Percentiles rank a stretch among this genome's conserved stretches.
These are phyloP conservation scores for Puccinia sorghi DNA, from an alignment of 1,284 basidiomycete genomes.

Conservation along the genomic window DNA sequence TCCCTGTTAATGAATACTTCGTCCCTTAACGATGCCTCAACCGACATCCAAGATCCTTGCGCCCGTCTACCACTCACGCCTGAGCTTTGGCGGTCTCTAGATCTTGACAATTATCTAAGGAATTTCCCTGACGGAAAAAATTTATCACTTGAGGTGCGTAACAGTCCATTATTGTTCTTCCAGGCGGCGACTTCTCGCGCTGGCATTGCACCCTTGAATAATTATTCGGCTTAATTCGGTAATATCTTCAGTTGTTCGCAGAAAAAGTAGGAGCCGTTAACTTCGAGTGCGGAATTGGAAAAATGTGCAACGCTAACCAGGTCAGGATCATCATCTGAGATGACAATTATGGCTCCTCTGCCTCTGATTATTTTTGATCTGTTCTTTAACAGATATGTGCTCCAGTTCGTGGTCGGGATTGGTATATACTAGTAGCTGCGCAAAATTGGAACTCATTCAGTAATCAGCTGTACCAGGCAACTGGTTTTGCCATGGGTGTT, in stretches of 20 bases:
- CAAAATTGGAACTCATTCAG: conserved; percentile 49
- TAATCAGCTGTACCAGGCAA: conserved; percentile 41
- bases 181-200: too few species aligned
- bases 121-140: conserved; percentile 30
- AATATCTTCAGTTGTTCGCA: conserved; percentile 21
- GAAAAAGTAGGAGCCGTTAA: conserved; percentile 39
- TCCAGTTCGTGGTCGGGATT: conserved; percentile 46
- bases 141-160: conserved; percentile 29
- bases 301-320: conserved; percentile 34
- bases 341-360: background rate
- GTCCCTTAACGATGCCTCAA: background rate
- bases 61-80: conserved; percentile 45
- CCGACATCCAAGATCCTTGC: conserved; percentile 30
- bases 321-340: background rate
- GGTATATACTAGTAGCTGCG: conserved; percentile 48
- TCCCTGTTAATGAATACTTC: background rate
- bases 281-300: conserved; percentile 43
- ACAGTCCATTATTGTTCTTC: background rate
- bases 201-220: background rate
- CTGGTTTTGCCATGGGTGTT: conserved; percentile 31
- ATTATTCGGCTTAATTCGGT: too few species aligned
- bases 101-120: conserved; percentile 33
- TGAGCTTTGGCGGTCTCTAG: conserved; percentile 33
- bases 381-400: conserved; percentile 37
- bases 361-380: background rate